Percentiles rank a stretch among this genome's conserved stretches.
Evolutionary conservation across 805 yeast genomes (phyloP).

Genomic region (Candida nonsorbophila): DNA sequence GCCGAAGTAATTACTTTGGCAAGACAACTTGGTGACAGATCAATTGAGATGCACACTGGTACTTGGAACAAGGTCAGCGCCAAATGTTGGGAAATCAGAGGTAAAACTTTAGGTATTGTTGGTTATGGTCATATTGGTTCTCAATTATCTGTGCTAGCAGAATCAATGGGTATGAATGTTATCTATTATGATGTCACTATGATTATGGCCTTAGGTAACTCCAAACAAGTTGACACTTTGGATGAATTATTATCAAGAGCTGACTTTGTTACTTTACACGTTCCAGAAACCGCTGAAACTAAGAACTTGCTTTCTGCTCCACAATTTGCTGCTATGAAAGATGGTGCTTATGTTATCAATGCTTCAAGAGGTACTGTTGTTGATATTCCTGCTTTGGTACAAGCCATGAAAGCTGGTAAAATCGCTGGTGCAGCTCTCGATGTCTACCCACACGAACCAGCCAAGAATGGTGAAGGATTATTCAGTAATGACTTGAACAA

Average conservation of each 20-base stretch:
- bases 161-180: constrained; percentile 96
- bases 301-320: constrained; percentile 83
- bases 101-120: constrained; percentile 93
- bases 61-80: constrained; percentile 95
- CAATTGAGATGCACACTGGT: constrained; percentile 92
- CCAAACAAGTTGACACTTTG: constrained; percentile 83
- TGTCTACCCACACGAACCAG: constrained; percentile 96
- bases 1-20: constrained; percentile 92
- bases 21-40: constrained; percentile 95
- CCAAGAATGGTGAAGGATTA: constrained; percentile 84
- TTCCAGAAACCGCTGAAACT: constrained; percentile 92
- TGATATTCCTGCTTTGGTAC: constrained; percentile 89
- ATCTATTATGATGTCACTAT: constrained; percentile 86
- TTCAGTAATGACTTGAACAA: constrained; percentile 70
- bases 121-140: constrained; percentile 99
- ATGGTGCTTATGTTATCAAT: constrained; percentile 89
- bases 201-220: constrained; percentile 96
- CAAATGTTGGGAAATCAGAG: constrained; percentile 98
- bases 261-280: constrained; percentile 91
- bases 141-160: constrained; percentile 94
- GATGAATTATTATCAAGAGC: constrained; percentile 75
- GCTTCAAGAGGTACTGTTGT: constrained; percentile 98
- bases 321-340: constrained; percentile 93
- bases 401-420: constrained; percentile 88
- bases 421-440: constrained; percentile 97